Evolutionary conservation across 1,139 yeast species (phyloP), one percentile per base, ranked within the genome.

Genomic region (Pichia sp.): DNA sequence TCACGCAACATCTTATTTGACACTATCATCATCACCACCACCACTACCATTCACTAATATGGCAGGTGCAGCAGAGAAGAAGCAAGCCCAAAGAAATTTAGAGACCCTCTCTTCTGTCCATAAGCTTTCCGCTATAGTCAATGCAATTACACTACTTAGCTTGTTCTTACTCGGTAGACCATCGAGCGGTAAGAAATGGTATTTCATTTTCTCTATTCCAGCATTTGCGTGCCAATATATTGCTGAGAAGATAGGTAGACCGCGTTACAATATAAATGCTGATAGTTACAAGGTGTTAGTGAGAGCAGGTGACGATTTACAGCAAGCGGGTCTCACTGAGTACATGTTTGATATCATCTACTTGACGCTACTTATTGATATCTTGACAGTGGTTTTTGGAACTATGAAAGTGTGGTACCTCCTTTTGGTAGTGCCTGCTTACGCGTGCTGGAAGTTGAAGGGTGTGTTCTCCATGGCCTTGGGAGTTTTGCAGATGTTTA

Each of bases 271-370:
- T 7, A 27, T 23, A 10, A 67, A 66, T 26, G 52, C 47, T 52
- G 41, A 45, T 13, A 69, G 63, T 29, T 61, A 53, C 28, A 48
- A 56, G n/a, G 55, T 58, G 15, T 61, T 83, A 36, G 53, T 71
- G 2, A 62, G 58, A 17, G 56, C 81, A 3, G 94, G 94, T 2
- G 76, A 72, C 30, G 88, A 85, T 51, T 64, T 84, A 42, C 58
- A 59, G 32, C 84, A 77, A 42, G 58, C 62, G 4, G 95, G 94
- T 0, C 62, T 85, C 30, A 79, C 78, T 16, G 94, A 85, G 56
- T 83, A 81, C 62, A 60, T 83, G 60, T 80, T 80, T 52, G 95
- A 85, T 53, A 60, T 83, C 17, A 65, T 85, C 38, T 84, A 84
- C 52, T 58, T 82, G 36, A 83, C 94, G 1, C 69, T 84, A 69